Evolutionary conservation across 2,329 filamentous ascomycete species (phyloP), one percentile per base, ranked within the genome.

Genomic region (Plenodomus lindquistii): DNA sequence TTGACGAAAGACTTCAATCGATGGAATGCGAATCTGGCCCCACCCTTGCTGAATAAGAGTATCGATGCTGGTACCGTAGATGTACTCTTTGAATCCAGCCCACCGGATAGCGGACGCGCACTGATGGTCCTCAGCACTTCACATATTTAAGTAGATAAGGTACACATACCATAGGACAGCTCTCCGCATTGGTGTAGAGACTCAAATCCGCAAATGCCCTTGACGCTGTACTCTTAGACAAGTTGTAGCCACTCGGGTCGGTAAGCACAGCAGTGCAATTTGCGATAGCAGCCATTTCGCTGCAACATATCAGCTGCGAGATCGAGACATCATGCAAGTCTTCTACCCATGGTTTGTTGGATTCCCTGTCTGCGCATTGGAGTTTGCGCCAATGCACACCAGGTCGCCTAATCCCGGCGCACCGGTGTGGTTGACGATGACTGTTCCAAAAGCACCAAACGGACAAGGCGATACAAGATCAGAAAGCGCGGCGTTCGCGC

Each of bases 121-220:
- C 77, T 24, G 22, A 10, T 5, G 5, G 10, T 10, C 10, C 22
- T 24, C 6, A 24, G 5, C 22, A 24, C 22, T 10, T 24, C 10
- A 6, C 10, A 24, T 10, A 24, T 24, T 24, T 5, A 24, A 24
- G 6, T 24, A 6, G 22, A 24, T 24, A 6, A 24, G 10, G 22
- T 10, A 24, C 5, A 5, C 10, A 24, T 24, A 24, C 22, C 22
- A 83, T 84, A 6, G 80, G 77, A 61, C 81, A 84, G 47, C 76
- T 78, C 63, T 84, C 81, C 2, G 77, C 81, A 60, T 81, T 84
- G 18, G 81, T 83, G 63, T 84, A 83, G 3, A 83, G 63, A 4
- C 75, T 75, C n/a, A 84, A 63, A 15, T 71, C 55, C 10, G 22
- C 22, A 24, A 24, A 24, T 10, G 22, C 22, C 10, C 10, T 24